phyloP scores from a whole-genome alignment of 2,329 filamentous ascomycete genomes.

The Sporothrix brasiliensis region DNA sequence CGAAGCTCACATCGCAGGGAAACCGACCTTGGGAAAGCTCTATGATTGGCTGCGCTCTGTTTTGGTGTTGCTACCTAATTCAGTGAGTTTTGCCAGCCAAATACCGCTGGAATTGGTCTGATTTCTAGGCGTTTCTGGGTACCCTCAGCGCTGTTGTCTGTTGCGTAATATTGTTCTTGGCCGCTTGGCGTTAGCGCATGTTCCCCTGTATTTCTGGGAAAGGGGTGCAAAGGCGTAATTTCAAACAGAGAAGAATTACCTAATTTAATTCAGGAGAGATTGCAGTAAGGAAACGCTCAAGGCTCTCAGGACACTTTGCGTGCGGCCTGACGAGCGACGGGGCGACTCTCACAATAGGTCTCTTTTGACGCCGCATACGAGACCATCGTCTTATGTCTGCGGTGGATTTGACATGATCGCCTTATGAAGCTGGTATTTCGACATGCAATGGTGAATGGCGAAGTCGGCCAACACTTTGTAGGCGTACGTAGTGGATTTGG shows the following conservation, averaged over 20 bases:
- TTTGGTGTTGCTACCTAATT: background rate
- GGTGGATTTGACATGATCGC: background rate
- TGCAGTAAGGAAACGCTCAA: background rate
- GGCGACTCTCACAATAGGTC: background rate
- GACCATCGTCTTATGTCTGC: background rate
- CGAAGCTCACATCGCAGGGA: background rate
- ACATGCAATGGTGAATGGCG: slow-evolving; percentile 8
- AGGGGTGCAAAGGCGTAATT: background rate
- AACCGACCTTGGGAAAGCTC: background rate
- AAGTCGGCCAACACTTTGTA: background rate
- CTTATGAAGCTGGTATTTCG: slow-evolving; percentile 25
- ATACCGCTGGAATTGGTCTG: background rate
- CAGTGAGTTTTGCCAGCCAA: background rate
- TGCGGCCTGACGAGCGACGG: background rate
- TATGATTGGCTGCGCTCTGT: background rate
- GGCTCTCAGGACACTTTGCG: background rate
- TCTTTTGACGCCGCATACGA: background rate
- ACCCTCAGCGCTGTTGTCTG: background rate
- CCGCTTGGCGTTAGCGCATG: slow-evolving; percentile 5
- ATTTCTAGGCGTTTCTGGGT: background rate
- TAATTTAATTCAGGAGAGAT: slow-evolving; percentile 1
- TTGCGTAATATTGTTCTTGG: slow-evolving; percentile 18
- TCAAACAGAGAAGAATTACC: background rate
- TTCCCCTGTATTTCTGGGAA: background rate
- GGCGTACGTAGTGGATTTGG: background rate